A percentile compares a stretch with the other conserved stretches of the same genome.
phyloP scores from a whole-genome alignment of 768 basidiomycete genomes.

The Tylopilus intermedius region DNA sequence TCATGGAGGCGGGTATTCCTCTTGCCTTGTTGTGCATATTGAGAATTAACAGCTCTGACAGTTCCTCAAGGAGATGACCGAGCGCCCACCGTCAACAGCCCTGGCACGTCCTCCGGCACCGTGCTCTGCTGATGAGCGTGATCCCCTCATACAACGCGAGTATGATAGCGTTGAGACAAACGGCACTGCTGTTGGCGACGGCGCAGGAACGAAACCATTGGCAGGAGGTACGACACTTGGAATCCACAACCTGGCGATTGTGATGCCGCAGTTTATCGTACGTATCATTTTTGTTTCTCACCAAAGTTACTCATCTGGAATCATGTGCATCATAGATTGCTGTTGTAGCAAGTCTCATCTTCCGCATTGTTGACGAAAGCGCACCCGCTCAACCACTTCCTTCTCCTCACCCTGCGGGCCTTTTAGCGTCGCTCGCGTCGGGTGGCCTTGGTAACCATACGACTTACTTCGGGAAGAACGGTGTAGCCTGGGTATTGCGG shows the following conservation, averaged over 20 bases:
- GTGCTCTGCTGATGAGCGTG: conserved; percentile 31
- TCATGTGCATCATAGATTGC: conserved; percentile 56
- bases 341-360: conserved; percentile 80
- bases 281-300: conserved; percentile 27
- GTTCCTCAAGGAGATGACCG: conserved; percentile 71
- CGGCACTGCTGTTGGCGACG: conserved; percentile 31
- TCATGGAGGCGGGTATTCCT: conserved; percentile 85
- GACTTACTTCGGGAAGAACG: conserved; percentile 76
- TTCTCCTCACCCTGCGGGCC: conserved; percentile 31
- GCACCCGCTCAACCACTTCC: conserved; percentile 8
- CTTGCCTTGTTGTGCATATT: neutral
- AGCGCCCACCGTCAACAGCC: conserved; percentile 22
- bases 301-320: neutral
- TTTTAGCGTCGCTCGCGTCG: conserved; percentile 12
- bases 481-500: conserved; percentile 90
- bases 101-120: conserved; percentile 27
- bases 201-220: conserved; percentile 40
- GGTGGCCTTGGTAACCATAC: conserved; percentile 38
- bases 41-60: conserved; percentile 24
- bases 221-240: conserved; percentile 91
- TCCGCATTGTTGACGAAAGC: conserved; percentile 68
- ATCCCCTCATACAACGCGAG: conserved; percentile 57
- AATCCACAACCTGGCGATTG: conserved; percentile 93
- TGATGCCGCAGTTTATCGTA: conserved; percentile 91
- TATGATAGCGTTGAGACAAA: conserved; percentile 41